Evolutionary conservation across 164 flowering plant species (phyloP).

Genomic region (Magnolia kwangsiensis): DNA sequence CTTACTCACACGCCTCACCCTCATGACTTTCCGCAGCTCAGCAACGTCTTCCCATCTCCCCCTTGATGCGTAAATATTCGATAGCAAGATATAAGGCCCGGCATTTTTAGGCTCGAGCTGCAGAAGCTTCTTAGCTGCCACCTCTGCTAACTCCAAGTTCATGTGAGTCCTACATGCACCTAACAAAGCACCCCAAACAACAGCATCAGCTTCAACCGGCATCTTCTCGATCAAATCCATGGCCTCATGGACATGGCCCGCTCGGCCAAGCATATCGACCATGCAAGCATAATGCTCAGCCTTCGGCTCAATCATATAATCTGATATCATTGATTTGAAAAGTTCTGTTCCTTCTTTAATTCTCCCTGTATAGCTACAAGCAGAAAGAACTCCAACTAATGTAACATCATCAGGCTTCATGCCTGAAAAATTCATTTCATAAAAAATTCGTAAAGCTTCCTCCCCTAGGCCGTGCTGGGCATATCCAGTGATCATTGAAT

Average conservation of each 20-base stretch:
- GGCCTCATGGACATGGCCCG: constrained; percentile 59
- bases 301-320: constrained; percentile 45
- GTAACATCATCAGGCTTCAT: constrained; percentile 60
- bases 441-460: constrained; percentile 55
- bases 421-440: constrained; percentile 46
- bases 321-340: constrained; percentile 56
- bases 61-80: constrained; percentile 70
- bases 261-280: constrained; percentile 83
- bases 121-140: constrained; percentile 67
- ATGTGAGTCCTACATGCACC: constrained; percentile 69
- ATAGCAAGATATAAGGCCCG: constrained; percentile 61
- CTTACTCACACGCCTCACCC: constrained; percentile 51
- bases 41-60: constrained; percentile 64
- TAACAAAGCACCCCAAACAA: constrained; percentile 76
- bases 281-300: constrained; percentile 74
- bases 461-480: constrained; percentile 75
- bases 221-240: constrained; percentile 50
- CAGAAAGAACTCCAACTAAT: constrained; percentile 72
- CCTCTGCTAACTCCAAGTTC: constrained; percentile 68
- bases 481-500: constrained; percentile 73
- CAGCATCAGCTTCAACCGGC: constrained; percentile 74
- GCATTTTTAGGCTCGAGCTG: constrained; percentile 67
- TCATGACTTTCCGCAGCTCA: constrained; percentile 51
- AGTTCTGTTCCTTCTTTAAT: constrained; percentile 57
- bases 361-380: constrained; percentile 74